Evolutionary conservation across 2,329 filamentous ascomycete genomes (phyloP).

Genomic region (Talaromyces sp.): DNA sequence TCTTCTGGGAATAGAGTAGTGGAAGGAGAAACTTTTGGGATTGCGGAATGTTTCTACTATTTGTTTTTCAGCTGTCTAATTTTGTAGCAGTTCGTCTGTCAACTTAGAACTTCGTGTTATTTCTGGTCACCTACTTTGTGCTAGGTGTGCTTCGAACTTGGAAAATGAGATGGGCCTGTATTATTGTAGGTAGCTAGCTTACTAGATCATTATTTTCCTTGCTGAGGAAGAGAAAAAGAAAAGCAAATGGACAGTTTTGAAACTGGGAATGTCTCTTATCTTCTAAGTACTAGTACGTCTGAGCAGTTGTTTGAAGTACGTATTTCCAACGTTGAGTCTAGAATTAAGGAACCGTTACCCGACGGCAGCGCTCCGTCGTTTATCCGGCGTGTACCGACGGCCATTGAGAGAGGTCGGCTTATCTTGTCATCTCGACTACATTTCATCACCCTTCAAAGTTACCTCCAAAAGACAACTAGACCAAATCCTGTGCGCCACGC

Average conservation of each 20-base stretch:
- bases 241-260: conserved; percentile 18
- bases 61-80: conserved; percentile 14
- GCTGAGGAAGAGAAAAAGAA: conserved; percentile 5
- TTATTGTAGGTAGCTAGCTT: conserved; percentile 26
- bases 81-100: conserved; percentile 12
- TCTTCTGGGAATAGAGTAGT: conserved; percentile 11
- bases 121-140: conserved; percentile 4
- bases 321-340: neutral
- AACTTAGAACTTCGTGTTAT: conserved; percentile 13
- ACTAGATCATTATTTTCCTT: conserved; percentile 21
- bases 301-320: neutral
- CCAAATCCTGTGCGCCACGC: neutral
- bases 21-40: conserved; percentile 20
- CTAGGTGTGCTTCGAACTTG: conserved; percentile 9
- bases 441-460: conserved; percentile 6
- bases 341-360: neutral
- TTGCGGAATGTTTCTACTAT: conserved; percentile 17
- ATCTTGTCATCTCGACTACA: conserved; percentile 2
- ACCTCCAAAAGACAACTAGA: conserved; percentile 2
- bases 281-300: neutral
- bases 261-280: neutral
- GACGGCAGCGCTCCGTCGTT: neutral
- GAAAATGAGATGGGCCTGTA: conserved; percentile 23
- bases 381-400: neutral
- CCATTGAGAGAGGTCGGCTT: conserved; percentile 1